A percentile compares a stretch with the other conserved stretches of the same genome.
Conservation (phyloP, 1,139 yeast genomes). For the Sugiyamaella xylanicola region DNA sequence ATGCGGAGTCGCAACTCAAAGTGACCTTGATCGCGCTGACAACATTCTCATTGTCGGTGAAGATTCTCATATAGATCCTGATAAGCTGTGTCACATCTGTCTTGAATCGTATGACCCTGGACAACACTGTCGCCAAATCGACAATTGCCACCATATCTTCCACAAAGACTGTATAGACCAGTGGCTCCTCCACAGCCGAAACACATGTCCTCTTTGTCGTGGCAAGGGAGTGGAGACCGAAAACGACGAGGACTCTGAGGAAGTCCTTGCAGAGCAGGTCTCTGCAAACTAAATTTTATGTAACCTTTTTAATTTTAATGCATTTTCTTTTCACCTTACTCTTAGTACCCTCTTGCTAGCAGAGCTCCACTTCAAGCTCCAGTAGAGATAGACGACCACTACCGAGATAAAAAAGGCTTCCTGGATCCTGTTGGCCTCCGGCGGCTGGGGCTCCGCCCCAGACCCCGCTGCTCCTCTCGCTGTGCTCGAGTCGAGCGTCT, state of each 20-base stretch:
- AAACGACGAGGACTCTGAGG: too few relatives aligned
- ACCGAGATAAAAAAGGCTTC: too few relatives aligned
- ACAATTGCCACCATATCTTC: conserved; percentile 51
- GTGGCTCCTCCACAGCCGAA: conserved; percentile 57
- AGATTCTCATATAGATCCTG: conserved; percentile 19
- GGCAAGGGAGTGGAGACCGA: conserved; percentile 52
- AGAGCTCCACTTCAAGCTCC: too few relatives aligned
- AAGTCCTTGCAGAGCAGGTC: too few relatives aligned
- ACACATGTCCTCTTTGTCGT: conserved; percentile 61
- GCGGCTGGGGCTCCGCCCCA: not conserved
- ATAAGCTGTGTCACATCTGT: conserved; percentile 53
- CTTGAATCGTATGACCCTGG: conserved; percentile 49
- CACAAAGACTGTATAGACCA: conserved; percentile 58
- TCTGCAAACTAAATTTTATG: too few relatives aligned
- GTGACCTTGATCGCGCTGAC: conserved; percentile 47
- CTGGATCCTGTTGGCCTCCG: too few relatives aligned
- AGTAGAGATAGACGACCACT: too few relatives aligned
- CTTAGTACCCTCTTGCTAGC: too few relatives aligned
- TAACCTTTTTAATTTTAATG: too few relatives aligned
- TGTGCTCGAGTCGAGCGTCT: too few relatives aligned
- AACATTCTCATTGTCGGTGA: conserved; percentile 38
- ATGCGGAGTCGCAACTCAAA: conserved; percentile 48
- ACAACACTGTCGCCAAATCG: conserved; percentile 50
- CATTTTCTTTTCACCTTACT: too few relatives aligned
- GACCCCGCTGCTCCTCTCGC: too few relatives aligned